Conservation (phyloP, 1,139 yeast species). For the Diutina mesorugosa region DNA sequence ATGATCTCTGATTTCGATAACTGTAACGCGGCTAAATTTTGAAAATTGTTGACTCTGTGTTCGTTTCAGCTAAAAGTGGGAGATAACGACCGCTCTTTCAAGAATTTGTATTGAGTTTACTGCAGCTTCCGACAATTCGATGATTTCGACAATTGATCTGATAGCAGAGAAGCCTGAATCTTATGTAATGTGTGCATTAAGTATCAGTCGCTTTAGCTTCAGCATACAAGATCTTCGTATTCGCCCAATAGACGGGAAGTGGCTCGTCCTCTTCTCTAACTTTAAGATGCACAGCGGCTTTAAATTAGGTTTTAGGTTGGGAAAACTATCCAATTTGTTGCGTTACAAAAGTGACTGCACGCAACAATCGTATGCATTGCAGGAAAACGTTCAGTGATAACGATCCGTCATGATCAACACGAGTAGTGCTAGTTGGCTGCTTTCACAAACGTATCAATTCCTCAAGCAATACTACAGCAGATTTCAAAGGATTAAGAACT, state of each 20-base stretch:
- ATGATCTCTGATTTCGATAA: not conserved
- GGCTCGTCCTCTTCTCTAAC: not conserved
- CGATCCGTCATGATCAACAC: no score
- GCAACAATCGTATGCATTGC: not conserved
- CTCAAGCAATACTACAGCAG: no score
- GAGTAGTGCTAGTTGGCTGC: no score
- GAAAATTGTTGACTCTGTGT: not conserved
- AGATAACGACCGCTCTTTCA: not conserved
- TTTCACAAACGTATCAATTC: no score
- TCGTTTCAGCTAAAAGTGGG: no score
- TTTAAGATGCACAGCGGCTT: not conserved
- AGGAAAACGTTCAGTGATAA: no score
- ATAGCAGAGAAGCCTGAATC: not conserved
- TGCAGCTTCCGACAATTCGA: no score
- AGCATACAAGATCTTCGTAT: not conserved
- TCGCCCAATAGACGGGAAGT: not conserved
- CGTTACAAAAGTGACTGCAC: not conserved
- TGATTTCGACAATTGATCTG: no score
- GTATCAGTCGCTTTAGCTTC: not conserved
- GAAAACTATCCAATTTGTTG: no score
- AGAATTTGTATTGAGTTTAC: no score
- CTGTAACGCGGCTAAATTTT: not conserved
- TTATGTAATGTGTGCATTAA: not conserved
- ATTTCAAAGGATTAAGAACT: no score
- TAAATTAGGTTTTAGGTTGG: not conserved